phyloP scores from a whole-genome alignment of 768 basidiomycete genomes.

The Boletus reticulatus region DNA sequence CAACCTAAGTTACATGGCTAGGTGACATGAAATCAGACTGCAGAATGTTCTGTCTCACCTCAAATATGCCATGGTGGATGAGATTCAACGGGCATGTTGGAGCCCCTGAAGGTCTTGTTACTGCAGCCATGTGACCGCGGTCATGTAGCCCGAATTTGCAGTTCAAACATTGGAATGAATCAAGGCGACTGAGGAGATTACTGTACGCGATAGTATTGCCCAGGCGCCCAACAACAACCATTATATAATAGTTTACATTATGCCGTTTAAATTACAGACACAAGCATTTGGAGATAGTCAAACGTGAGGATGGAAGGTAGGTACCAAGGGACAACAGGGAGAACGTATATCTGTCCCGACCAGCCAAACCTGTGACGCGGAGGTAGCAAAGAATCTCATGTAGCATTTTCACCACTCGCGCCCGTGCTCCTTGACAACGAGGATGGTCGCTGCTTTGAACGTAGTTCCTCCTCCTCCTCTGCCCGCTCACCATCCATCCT shows the following conservation, averaged over 20 bases:
- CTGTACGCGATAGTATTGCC: too few species aligned
- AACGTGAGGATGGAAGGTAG: slow-evolving; percentile 29
- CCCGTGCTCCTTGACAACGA: slow-evolving; percentile 12
- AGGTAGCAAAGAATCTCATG: slow-evolving; percentile 2
- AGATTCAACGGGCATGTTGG: too few species aligned
- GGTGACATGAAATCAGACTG: too few species aligned
- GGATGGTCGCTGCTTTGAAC: slow-evolving; percentile 12
- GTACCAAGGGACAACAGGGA: slow-evolving; percentile 5
- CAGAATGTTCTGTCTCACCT: too few species aligned
- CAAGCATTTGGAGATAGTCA: neutral
- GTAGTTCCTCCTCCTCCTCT: slow-evolving; percentile 25
- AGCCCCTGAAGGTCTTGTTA: too few species aligned
- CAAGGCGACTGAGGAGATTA: too few species aligned
- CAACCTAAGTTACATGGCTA: too few species aligned
- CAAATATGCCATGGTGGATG: too few species aligned
- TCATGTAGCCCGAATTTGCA: too few species aligned
- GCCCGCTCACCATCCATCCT: slow-evolving; percentile 43
- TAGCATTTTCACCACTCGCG: slow-evolving; percentile 3
- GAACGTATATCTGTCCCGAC: neutral
- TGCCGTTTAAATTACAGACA: slow-evolving; percentile 12
- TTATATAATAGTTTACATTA: slow-evolving; percentile 1
- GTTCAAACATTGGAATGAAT: too few species aligned
- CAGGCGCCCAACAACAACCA: neutral
- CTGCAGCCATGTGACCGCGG: too few species aligned
- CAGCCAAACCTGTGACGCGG: slow-evolving; percentile 4